A percentile compares a stretch with the other conserved stretches of the same genome.
Conservation (phyloP, 2,329 filamentous ascomycete genomes). For the Calonectria multiphialidica region DNA sequence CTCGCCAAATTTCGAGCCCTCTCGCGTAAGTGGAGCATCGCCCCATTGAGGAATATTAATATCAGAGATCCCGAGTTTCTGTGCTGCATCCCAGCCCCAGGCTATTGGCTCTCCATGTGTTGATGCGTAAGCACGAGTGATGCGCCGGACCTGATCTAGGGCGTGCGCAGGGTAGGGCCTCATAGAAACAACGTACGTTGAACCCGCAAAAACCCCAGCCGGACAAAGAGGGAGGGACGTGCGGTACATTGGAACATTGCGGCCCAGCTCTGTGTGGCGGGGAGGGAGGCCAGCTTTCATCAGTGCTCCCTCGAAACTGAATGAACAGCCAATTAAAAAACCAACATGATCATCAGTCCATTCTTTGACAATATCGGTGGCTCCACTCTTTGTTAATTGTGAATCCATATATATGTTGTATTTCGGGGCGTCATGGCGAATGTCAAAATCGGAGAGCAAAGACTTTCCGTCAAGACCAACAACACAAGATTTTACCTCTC, state of each 20-base stretch:
- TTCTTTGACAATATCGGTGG: slow-evolving; percentile 57
- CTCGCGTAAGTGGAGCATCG: slow-evolving; percentile 56
- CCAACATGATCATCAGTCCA: slow-evolving; percentile 72
- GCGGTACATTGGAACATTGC: slow-evolving; percentile 72
- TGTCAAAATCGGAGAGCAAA: slow-evolving; percentile 55
- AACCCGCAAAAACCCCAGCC: slow-evolving; percentile 1
- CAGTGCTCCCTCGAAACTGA: slow-evolving; percentile 72
- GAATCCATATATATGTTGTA: slow-evolving; percentile 69
- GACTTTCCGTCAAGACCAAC: slow-evolving; percentile 24
- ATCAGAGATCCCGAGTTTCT: slow-evolving; percentile 65
- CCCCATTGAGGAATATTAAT: slow-evolving; percentile 69
- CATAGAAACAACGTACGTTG: slow-evolving; percentile 60
- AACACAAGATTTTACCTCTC: slow-evolving; percentile 49
- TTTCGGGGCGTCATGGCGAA: slow-evolving; percentile 68
- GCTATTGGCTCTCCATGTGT: slow-evolving; percentile 75
- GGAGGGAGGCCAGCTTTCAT: slow-evolving; percentile 61
- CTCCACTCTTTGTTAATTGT: slow-evolving; percentile 51
- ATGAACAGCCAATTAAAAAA: slow-evolving; percentile 74
- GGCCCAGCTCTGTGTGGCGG: slow-evolving; percentile 59
- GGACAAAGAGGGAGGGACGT: slow-evolving; percentile 55
- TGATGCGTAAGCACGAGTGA: slow-evolving; percentile 66
- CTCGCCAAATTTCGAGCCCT: slow-evolving; percentile 52
- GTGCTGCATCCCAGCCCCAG: slow-evolving; percentile 72
- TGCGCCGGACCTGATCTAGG: slow-evolving; percentile 63
- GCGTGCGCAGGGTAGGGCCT: slow-evolving; percentile 64